phyloP scores from a whole-genome alignment of 106 monocot species.

The Dioscorea zingiberensis region DNA sequence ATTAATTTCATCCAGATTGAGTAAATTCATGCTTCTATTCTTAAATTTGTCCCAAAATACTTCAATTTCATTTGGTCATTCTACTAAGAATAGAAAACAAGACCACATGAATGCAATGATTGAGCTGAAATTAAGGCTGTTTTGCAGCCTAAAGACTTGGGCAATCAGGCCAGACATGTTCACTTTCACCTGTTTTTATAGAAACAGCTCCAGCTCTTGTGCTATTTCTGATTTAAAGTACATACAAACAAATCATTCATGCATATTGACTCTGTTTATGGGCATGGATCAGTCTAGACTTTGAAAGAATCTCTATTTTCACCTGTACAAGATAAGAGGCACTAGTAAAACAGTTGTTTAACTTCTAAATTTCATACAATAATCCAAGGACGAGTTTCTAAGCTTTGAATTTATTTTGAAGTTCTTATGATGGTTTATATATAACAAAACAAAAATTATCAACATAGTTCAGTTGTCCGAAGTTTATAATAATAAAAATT shows the following conservation, averaged over 20 bases:
- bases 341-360: too few species aligned
- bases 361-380: too few species aligned
- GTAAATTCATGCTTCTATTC: not conserved
- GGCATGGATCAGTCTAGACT: not conserved
- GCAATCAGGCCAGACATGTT: too few species aligned
- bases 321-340: too few species aligned
- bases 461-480: not conserved
- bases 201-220: not conserved
- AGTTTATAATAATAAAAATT: not conserved
- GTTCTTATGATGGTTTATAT: not conserved
- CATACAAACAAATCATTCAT: not conserved
- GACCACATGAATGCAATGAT: not conserved
- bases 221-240: not conserved
- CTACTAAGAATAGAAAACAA: not conserved
- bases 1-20: not conserved
- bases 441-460: not conserved
- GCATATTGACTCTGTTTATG: not conserved
- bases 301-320: not conserved
- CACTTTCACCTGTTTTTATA: too few species aligned
- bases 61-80: not conserved
- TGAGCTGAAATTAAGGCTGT: not conserved
- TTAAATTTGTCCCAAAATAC: not conserved
- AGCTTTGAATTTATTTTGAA: too few species aligned
- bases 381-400: too few species aligned
- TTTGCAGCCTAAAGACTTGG: not conserved